Base-by-base conservation (phyloP, 768 basidiomycete genomes). In the Epithele typhae region DNA sequence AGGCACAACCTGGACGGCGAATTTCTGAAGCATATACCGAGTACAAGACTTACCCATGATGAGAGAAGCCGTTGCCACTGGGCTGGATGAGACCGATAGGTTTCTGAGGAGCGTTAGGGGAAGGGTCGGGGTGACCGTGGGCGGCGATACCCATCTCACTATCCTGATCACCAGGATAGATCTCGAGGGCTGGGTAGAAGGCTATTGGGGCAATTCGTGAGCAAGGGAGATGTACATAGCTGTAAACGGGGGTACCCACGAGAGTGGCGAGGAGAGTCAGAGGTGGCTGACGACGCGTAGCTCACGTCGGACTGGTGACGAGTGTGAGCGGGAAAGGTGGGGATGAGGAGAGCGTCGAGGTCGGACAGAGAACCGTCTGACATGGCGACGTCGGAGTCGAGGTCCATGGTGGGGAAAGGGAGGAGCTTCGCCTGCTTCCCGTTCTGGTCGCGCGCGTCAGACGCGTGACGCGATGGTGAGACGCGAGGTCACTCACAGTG, bases 341-440 rank as follows among this genome's bases (percentile, higher is more conserved):
- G 72, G 57, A 63, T 57, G 45, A 63, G 73, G 54, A 78, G 60
- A 36, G 76, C 77, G 53, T 84, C 79, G 62, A 75, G 74, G 54
- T 84, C 83, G 59, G 69, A 71, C 49, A 65, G 68, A 41, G 71
- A 67, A 41, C 64, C 67, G 55, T 77, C 75, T 58, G 75, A 79
- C 88, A 91, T 91, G 55, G 75, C 68, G 52, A 82, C 74, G 62
- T 90, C 87, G 58, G 69, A 65, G 63, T 87, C 82, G 51, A 67
- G 61, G 49, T 78, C 75, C 49, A 34, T 18, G 25, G 71, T 77
- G 45, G 85, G 87, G 64, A 88, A 89, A 37, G 85, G 83, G 46
- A 88, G 70, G 49, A 86, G 73, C 70, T 84, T 88, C 19, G 85
- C 52, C 61, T 88, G 84, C 64, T 91, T 88, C 25, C 72, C 68